Evolutionary conservation across 176 grass and related monocot genomes (phyloP).

Genomic region (bread wheat (Triticum aestivum)): IWGSC_CS_RefSeq_v2.1 NC_057804.1:13374771-13375270

Average conservation of each 20-base stretch:
- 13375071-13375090: neutral
- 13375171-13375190: slow-evolving; percentile 38
- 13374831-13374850: neutral
- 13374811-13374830: neutral
- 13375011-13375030: neutral
- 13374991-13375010: neutral
- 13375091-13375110: slow-evolving; percentile 23
- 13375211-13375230: slow-evolving; percentile 41
- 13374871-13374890: slow-evolving; percentile 13
- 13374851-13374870: neutral
- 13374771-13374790: slow-evolving; percentile 81
- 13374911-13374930: no score
- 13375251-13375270: slow-evolving; percentile 26
- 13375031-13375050: neutral
- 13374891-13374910: no score
- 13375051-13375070: neutral
- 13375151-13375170: slow-evolving; percentile 30
- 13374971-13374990: neutral
- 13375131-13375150: slow-evolving; percentile 38
- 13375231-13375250: neutral
- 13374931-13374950: neutral
- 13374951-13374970: neutral
- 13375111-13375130: slow-evolving; percentile 26
- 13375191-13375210: slow-evolving; percentile 31
- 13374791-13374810: slow-evolving; percentile 53